Base-by-base conservation (phyloP, 306 rosid genomes). In the Dryas octopetala region DNA sequence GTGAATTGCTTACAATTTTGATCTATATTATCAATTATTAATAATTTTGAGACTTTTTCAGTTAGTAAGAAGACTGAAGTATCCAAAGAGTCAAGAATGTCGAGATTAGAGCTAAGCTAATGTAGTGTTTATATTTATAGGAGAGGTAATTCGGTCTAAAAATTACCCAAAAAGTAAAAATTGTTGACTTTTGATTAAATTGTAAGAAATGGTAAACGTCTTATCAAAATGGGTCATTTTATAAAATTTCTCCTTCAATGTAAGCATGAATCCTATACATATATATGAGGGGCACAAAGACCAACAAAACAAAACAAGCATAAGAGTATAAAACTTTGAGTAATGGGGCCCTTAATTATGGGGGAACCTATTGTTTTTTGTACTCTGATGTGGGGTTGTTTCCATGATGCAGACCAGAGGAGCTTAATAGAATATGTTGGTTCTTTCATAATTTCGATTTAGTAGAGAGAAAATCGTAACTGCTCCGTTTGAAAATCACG, bases 401-500 rank as follows among this genome's bases (percentile, higher is more conserved):
- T 82, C 88, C 89, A 75, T 89, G 88, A 85, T 88, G 84, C 76
- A 55, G 73, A 88, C 85, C 89, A 86, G 65, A 66, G 46, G 76
- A 70, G 7, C 81, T 71, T 65, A 70, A 49, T 62, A 78, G 44
- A 73, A 69, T 74, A 75, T 70, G 72, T 79, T 69, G 62, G 68
- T 76, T 77, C 63, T 74, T 43, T 43, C 64, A 77, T 80, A 58
- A 68, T 82, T 83, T 84, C 41, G 79, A 86, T 79, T 74, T 59
- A 82, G 84, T 83, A 78, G 84, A 85, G 76, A 85, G 76, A 78
- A 77, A 75, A 85, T 81, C 86, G 86, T 80, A 93, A 96, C 98
- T 87, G 88, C 99, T 89, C 98, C 93, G 90, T 90, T 89, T 83
- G 97, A 96, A 92, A 90, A 88, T 82, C 72, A 87, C 87, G 92